Evolutionary conservation across 176 grass and related monocot species (phyloP).

Genomic region (Leersia perrieri): DNA sequence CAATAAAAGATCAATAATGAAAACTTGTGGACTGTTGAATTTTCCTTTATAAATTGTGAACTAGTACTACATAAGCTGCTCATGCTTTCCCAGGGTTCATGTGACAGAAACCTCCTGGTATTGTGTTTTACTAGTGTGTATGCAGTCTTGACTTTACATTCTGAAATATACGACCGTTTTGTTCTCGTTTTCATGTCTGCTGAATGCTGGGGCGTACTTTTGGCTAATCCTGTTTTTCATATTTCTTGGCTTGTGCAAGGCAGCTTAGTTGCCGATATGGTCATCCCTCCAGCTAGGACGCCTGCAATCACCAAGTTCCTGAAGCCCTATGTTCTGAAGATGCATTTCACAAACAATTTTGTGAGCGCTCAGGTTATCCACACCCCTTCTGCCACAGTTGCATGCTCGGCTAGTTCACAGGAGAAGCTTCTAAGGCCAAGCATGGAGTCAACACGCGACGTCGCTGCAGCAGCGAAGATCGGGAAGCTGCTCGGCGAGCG

Average conservation of each 20-base stretch:
- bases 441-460: slow-evolving; percentile 61
- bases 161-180: not conserved
- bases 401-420: slow-evolving; percentile 57
- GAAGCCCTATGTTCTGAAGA: slow-evolving; percentile 78
- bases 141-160: not conserved
- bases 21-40: not conserved
- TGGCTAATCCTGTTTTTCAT: slow-evolving; percentile 17
- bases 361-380: slow-evolving; percentile 73
- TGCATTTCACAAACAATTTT: slow-evolving; percentile 72
- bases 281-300: slow-evolving; percentile 50
- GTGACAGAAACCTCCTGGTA: not conserved
- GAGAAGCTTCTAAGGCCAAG: slow-evolving; percentile 64
- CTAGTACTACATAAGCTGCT: not conserved
- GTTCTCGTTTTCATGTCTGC: not conserved
- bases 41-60: not conserved
- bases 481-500: slow-evolving; percentile 77
- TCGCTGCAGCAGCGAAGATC: slow-evolving; percentile 64
- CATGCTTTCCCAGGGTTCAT: not conserved
- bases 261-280: slow-evolving; percentile 36
- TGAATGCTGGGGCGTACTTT: slow-evolving; percentile 1
- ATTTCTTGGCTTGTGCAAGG: slow-evolving; percentile 17
- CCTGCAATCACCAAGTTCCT: slow-evolving; percentile 56
- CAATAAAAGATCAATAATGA: not conserved
- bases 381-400: slow-evolving; percentile 48
- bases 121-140: not conserved